Evolutionary conservation across 441 rosid species (phyloP), one percentile per base, ranked within the genome.

Genomic region (Populus hybrid): DNA sequence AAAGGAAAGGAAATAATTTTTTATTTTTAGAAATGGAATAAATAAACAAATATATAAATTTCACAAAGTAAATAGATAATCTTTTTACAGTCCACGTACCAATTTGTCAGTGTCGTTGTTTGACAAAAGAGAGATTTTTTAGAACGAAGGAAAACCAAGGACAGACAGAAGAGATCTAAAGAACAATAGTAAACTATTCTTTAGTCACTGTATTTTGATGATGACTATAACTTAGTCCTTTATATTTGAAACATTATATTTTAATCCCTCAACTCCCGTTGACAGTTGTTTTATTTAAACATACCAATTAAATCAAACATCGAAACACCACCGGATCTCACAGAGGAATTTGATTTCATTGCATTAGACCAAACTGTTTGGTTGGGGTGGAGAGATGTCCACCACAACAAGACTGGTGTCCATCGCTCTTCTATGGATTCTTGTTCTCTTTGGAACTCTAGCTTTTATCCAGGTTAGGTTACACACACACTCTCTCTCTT

Each of bases 391-490:
- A 77, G 76, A 77, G 65, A 91, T 91, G 98, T 80, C 91, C 35
- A 82, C 87, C 28, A 84, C 85, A 36, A 78, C 92, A 11, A 84
- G 88, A 83, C 59, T 90, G 84, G 84, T 85, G 69, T 85, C 92
- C 2, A 71, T 87, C 10, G 85, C 89, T 79, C 78, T 89, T 23
- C 67, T 89, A 70, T 94, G 99, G 99, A 73, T 90, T 34, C 24
- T 93, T 42, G 86, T 89, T 85, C 84, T 92, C 66, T 89, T 93
- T 78, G 88, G 80, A 70, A 88, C 90, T 76, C 89, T 92, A 64
- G 89, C 88, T 83, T 84, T 93, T 80, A 90, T 93, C 69, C 99
- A 93, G 92, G 97, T 91, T 46, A 46, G 12, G 50, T 40, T 14
- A 3, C 14, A 3, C 46, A 59, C 30, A 28, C 30, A 28, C 6